phyloP scores from a whole-genome alignment of 1,284 basidiomycete genomes.

The Trametes sp. region DNA sequence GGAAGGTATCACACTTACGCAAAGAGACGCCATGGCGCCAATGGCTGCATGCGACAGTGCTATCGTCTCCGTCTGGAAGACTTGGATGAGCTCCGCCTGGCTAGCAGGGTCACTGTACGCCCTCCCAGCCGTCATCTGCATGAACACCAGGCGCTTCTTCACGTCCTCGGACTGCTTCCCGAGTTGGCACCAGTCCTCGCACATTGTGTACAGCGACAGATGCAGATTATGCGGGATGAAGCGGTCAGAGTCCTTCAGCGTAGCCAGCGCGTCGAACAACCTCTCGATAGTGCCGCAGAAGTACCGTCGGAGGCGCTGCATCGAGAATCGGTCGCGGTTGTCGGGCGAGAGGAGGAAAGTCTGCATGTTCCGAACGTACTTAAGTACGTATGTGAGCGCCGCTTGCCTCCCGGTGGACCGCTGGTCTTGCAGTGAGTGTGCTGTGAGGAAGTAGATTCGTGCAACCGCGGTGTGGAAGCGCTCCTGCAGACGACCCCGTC shows the following conservation, averaged over 20 bases:
- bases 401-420: slow-evolving; percentile 75
- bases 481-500: slow-evolving; percentile 77
- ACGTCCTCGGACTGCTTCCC: slow-evolving; percentile 80
- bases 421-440: slow-evolving; percentile 78
- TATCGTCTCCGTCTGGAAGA: slow-evolving; percentile 78
- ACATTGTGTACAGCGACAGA: slow-evolving; percentile 83
- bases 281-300: slow-evolving; percentile 91
- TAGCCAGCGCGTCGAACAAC: slow-evolving; percentile 81
- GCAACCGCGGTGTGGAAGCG: slow-evolving; percentile 90
- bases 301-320: slow-evolving; percentile 86
- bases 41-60: slow-evolving; percentile 80
- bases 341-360: slow-evolving; percentile 77
- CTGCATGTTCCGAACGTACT: slow-evolving; percentile 88
- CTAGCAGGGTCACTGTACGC: slow-evolving; percentile 56
- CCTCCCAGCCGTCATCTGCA: slow-evolving; percentile 75
- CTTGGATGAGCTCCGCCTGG: slow-evolving; percentile 64
- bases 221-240: slow-evolving; percentile 83
- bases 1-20: slow-evolving; percentile 59
- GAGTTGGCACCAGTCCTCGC: slow-evolving; percentile 94
- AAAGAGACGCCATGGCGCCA: slow-evolving; percentile 86
- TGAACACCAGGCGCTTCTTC: slow-evolving; percentile 77
- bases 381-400: slow-evolving; percentile 81
- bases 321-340: slow-evolving; percentile 78
- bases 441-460: slow-evolving; percentile 88
- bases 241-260: slow-evolving; percentile 76